Conservation (phyloP, 352 stramenopile genomes). For the Globisporangium echinulatum region DNA sequence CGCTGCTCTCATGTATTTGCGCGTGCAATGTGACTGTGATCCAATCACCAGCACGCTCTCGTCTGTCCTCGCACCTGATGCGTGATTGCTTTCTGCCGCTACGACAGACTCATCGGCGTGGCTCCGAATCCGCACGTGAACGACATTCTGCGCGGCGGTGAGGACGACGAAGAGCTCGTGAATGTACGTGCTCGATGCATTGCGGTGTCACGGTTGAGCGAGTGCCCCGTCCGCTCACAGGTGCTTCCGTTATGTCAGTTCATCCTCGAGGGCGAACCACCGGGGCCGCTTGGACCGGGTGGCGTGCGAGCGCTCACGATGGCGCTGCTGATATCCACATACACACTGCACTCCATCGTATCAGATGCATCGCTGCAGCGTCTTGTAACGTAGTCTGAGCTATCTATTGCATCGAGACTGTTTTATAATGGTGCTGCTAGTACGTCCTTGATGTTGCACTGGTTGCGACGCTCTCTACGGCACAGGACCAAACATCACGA, state of each 20-base stretch:
- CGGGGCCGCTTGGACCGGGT: conserved; percentile 49
- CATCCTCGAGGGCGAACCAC: conserved; percentile 68
- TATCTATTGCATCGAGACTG: no score
- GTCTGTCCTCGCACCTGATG: background rate
- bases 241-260: conserved; percentile 25
- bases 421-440: no score
- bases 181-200: conserved; percentile 30
- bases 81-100: background rate
- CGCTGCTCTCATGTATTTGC: no score
- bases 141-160: conserved; percentile 61
- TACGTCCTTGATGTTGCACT: conserved; percentile 32
- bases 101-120: conserved; percentile 57
- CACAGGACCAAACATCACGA: conserved; percentile 51
- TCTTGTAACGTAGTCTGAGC: no score
- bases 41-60: background rate
- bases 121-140: conserved; percentile 57
- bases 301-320: conserved; percentile 60
- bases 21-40: no score
- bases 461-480: conserved; percentile 27
- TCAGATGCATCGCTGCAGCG: no score
- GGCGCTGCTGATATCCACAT: conserved; percentile 78
- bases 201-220: background rate
- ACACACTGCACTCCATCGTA: conserved; percentile 12
- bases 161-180: conserved; percentile 58
- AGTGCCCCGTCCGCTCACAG: background rate